Percentiles rank a stretch among this genome's conserved stretches.
Conservation (phyloP, 306 rosid genomes). For the Trifolium fragiferum region DNA sequence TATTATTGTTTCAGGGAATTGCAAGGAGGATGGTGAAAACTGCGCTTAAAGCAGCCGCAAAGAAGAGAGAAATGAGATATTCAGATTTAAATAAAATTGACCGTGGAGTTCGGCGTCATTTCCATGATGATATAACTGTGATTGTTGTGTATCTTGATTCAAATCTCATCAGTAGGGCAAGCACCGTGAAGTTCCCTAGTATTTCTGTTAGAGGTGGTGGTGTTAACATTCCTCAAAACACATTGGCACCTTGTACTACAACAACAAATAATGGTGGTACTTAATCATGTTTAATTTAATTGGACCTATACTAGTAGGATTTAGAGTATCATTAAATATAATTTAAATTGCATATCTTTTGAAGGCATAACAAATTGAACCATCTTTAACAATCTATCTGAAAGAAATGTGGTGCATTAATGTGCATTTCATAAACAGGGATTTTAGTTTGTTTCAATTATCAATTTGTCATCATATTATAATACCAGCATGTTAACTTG, state of each 20-base stretch:
- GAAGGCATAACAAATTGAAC: neutral
- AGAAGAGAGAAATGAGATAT: conserved; percentile 99
- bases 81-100: conserved; percentile 96
- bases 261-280: conserved; percentile 61
- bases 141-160: conserved; percentile 82
- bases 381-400: neutral
- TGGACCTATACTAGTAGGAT: conserved; percentile 9
- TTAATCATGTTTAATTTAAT: conserved; percentile 45
- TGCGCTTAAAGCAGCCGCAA: conserved; percentile 88
- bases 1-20: conserved; percentile 81
- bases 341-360: conserved; percentile 18
- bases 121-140: conserved; percentile 98
- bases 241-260: conserved; percentile 72
- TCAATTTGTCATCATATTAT: neutral
- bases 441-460: neutral
- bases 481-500: no score
- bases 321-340: conserved; percentile 12
- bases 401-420: neutral
- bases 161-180: conserved; percentile 73
- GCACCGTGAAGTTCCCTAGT: conserved; percentile 65
- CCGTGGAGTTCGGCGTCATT: conserved; percentile 96
- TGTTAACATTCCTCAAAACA: conserved; percentile 68
- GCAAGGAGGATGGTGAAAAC: conserved; percentile 86
- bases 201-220: conserved; percentile 92
- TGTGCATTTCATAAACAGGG: neutral